Evolutionary conservation across 352 stramenopile species (phyloP), one percentile per base, ranked within the genome.

Genomic region (Pythium brassicae): DNA sequence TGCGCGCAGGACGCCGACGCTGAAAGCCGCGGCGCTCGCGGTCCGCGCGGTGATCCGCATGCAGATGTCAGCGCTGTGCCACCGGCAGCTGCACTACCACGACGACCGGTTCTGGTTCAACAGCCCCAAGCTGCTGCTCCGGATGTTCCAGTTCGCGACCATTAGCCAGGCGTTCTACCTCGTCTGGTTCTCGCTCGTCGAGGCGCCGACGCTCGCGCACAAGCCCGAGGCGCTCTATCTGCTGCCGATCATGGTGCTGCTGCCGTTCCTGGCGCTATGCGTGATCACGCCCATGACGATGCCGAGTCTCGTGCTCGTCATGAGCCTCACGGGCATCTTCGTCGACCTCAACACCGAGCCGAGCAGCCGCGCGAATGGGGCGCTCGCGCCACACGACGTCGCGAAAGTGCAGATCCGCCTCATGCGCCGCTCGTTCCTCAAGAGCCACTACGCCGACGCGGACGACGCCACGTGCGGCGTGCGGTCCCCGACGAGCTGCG

Each of bases 41-140:
- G 76, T 94, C 4, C 83, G 85, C 0, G 78, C 83, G 0, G 52
- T 90, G 10, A 80, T 94, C 44, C 80, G 85, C 5, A 92, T 94
- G 83, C 85, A 94, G 47, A 94, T 94, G 84, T 91, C 82, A n/a
- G 82, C 83, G 19, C 61, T 94, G 37, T 94, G 83, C 48, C 85
- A 94, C 35, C 74, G 71, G 22, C 83, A 92, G 56, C 75, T 94
- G 17, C 85, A 94, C 46, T 72, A 84, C 50, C 85, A 94, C 53
- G 76, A 94, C 55, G 56, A 90, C 29, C 81, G 75, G 11, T 94
- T 93, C 56, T 94, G 85, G 85, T 93, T 94, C 53, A 63, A 83
- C 49, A 89, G 76, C 47, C 85, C 85, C 0, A 73, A 65, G 49
- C 64, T 94, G 42, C 58, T 93, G 37, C 62, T 93, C 37, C 77